These are phyloP conservation scores for Daldinia decipiens DNA, from an alignment of 495 filamentous ascomycete species.

Conservation along the genomic window DNA sequence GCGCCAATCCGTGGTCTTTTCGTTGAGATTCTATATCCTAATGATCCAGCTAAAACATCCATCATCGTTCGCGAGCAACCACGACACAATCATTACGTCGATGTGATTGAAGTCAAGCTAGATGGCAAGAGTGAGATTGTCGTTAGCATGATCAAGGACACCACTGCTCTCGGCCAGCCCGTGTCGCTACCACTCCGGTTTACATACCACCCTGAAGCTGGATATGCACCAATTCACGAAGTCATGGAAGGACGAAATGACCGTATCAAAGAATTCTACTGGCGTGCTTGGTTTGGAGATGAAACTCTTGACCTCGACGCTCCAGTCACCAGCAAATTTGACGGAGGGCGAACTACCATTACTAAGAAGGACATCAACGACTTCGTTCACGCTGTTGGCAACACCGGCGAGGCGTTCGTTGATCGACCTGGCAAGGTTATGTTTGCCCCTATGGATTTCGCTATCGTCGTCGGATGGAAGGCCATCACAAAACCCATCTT, in stretches of 20 bases:
- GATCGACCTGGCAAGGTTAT: slow-evolving; percentile 95
- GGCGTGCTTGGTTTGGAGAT: slow-evolving; percentile 93
- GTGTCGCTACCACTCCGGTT: slow-evolving; percentile 85
- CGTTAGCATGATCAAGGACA: slow-evolving; percentile 87
- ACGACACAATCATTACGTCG: slow-evolving; percentile 70
- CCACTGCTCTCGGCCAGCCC: slow-evolving; percentile 80
- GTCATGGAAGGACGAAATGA: slow-evolving; percentile 95
- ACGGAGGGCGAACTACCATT: slow-evolving; percentile 85
- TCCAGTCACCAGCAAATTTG: slow-evolving; percentile 84
- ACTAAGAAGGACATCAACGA: slow-evolving; percentile 94
- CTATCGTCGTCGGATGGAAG: slow-evolving; percentile 98
- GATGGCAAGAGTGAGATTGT: slow-evolving; percentile 79
- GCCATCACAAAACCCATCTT: slow-evolving; percentile 99
- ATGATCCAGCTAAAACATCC: slow-evolving; percentile 78
- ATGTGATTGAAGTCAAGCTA: slow-evolving; percentile 85
- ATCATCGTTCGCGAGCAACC: slow-evolving; percentile 79
- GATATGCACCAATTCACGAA: slow-evolving; percentile 94
- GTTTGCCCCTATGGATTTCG: slow-evolving; percentile 98
- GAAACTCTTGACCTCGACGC: slow-evolving; percentile 85
- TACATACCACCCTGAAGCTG: slow-evolving; percentile 90
- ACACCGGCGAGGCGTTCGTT: slow-evolving; percentile 98
- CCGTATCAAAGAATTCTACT: slow-evolving; percentile 98
- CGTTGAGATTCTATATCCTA: slow-evolving; percentile 84
- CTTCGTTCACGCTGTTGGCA: slow-evolving; percentile 97
- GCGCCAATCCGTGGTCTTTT: slow-evolving; percentile 84